These are phyloP conservation scores for Cichorium intybus DNA, from an alignment of 140 eudicot genomes.

Conservation along the genomic window DNA sequence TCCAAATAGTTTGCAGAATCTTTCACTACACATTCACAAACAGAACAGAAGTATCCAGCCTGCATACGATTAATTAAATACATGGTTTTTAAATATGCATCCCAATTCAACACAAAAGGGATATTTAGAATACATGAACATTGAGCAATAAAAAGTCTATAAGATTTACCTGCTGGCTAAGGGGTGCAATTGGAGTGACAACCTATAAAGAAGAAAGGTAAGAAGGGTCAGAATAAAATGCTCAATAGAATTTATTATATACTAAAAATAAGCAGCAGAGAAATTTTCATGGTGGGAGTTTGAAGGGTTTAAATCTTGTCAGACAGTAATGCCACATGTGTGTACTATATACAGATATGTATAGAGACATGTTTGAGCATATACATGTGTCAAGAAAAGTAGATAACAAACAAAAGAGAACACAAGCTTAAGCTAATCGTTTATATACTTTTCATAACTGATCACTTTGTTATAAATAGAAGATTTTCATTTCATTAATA, in stretches of 20 bases:
- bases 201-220: slow-evolving; percentile 54
- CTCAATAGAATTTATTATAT: neutral
- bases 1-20: slow-evolving; percentile 98
- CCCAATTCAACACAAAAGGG: neutral
- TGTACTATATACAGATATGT: too few species aligned
- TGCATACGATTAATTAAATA: slow-evolving; percentile 39
- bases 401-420: too few species aligned
- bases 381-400: neutral
- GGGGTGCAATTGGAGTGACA: slow-evolving; percentile 98
- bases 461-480: neutral
- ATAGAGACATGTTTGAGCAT: neutral
- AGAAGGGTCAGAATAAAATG: slow-evolving; percentile 17
- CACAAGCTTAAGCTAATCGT: neutral
- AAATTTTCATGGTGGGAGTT: slow-evolving; percentile 8
- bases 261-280: neutral
- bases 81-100: too few species aligned
- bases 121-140: slow-evolving; percentile 2
- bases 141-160: neutral
- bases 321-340: neutral
- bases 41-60: slow-evolving; percentile 98
- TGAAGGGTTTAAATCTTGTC: neutral
- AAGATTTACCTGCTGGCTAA: slow-evolving; percentile 88
- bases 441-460: neutral
- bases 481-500: neutral
- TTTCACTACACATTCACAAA: slow-evolving; percentile 98